These are phyloP conservation scores for Fraxinus latifolia DNA, from an alignment of 305 asterid genomes.

Conservation along the genomic window DNA sequence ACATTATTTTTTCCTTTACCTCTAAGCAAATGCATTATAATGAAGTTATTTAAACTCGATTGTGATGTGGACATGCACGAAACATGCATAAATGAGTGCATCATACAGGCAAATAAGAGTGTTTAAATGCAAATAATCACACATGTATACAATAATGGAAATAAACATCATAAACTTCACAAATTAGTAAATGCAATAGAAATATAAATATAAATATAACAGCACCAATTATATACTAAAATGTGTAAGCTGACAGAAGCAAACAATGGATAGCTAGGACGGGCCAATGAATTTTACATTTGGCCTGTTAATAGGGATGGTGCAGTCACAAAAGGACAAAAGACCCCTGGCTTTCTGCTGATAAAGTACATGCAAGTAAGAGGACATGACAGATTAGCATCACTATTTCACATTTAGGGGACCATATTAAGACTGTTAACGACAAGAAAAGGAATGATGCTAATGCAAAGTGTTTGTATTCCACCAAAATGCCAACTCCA, in stretches of 20 bases:
- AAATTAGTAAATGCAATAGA: conserved; percentile 6
- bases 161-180: not conserved
- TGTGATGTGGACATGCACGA: not conserved
- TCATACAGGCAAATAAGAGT: not conserved
- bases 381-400: not conserved
- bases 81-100: conserved; percentile 10
- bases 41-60: not conserved
- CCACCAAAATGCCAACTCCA: not conserved
- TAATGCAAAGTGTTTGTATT: not conserved
- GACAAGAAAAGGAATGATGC: not conserved
- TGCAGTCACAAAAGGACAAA: not conserved
- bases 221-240: not conserved
- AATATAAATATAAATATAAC: conserved; percentile 5
- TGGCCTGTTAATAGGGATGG: not conserved
- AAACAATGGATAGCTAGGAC: conserved; percentile 13
- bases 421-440: not conserved
- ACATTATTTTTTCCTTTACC: not conserved
- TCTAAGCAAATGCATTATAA: not conserved
- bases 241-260: conserved; percentile 11
- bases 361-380: not conserved
- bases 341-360: not conserved
- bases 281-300: not conserved
- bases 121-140: not conserved
- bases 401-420: not conserved
- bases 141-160: not conserved